Evolutionary conservation across 1,284 basidiomycete species (phyloP).

Genomic region (Microbotryomycetes sp.): DNA sequence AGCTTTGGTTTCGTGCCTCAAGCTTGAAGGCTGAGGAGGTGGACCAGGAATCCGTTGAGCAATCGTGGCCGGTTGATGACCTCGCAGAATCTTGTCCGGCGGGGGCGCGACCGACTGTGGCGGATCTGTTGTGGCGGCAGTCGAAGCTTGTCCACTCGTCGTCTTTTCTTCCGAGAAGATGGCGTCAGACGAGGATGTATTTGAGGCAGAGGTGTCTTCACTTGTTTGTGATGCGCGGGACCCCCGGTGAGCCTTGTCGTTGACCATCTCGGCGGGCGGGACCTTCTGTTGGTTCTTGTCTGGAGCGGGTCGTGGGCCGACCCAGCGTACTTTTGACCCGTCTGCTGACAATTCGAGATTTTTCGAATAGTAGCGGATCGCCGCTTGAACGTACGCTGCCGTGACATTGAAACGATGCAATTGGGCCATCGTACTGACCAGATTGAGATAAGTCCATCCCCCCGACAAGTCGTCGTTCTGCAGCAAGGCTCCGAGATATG

Average conservation of each 20-base stretch:
- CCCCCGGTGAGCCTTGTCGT: neutral
- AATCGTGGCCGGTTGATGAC: neutral
- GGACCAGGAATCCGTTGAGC: neutral
- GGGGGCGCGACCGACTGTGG: neutral
- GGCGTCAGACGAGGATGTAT: neutral
- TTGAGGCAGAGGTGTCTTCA: neutral
- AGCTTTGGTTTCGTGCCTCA: neutral
- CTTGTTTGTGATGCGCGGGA: neutral
- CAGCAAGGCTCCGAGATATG: slow-evolving; percentile 28
- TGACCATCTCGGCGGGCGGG: neutral
- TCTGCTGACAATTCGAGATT: slow-evolving; percentile 23
- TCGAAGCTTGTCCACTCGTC: neutral
- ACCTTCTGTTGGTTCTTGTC: neutral
- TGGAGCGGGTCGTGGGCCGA: neutral
- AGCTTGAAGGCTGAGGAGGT: neutral
- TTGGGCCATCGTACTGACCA: slow-evolving; percentile 28
- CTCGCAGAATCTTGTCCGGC: neutral
- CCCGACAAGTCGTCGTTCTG: slow-evolving; percentile 24
- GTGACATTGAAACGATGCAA: slow-evolving; percentile 26
- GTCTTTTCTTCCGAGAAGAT: neutral
- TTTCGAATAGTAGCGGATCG: slow-evolving; percentile 18
- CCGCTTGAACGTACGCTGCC: slow-evolving; percentile 22
- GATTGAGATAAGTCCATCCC: slow-evolving; percentile 32
- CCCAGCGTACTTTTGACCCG: slow-evolving; percentile 25
- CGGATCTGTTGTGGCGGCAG: neutral